These are phyloP conservation scores for Juncus effusus DNA, from an alignment of 176 grass and related monocot genomes.

Conservation along the genomic window DNA sequence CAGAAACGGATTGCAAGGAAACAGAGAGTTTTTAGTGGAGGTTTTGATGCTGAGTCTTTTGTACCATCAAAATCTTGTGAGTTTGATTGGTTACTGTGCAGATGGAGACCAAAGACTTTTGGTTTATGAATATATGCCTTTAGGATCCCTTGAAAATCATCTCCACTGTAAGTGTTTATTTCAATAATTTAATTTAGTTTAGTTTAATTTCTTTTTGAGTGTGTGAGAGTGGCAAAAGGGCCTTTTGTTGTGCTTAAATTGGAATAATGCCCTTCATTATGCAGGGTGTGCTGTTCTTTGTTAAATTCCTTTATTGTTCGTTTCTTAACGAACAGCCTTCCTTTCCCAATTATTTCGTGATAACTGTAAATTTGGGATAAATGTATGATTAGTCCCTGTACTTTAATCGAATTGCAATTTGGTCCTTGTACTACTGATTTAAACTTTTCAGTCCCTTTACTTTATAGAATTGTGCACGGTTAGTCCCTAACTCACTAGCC, in stretches of 20 bases:
- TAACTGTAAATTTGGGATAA: too few species aligned
- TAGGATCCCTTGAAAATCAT: constrained; percentile 93
- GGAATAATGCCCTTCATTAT: not conserved
- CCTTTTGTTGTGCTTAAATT: constrained; percentile 23
- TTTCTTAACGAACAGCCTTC: too few species aligned
- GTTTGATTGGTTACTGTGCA: constrained; percentile 92
- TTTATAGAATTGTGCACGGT: too few species aligned
- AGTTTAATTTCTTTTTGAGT: not conserved
- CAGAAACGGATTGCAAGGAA: constrained; percentile 92
- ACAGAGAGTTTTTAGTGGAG: constrained; percentile 98
- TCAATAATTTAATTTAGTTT: not conserved
- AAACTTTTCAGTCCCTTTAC: too few species aligned
- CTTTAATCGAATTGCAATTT: too few species aligned
- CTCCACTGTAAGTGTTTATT: constrained; percentile 47
- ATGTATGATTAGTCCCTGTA: too few species aligned
- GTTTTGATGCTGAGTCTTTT: constrained; percentile 97
- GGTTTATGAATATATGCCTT: constrained; percentile 85
- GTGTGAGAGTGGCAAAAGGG: too few species aligned
- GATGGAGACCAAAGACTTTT: constrained; percentile 97
- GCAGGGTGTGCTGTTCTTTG: not conserved
- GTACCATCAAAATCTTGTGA: constrained; percentile 89
- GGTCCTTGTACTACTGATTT: too few species aligned
- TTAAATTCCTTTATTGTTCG: not conserved
- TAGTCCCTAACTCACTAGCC: too few species aligned
- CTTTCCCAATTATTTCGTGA: too few species aligned